Conservation (phyloP, 345 rosid genomes). For the Hypericum androsaemum region DNA sequence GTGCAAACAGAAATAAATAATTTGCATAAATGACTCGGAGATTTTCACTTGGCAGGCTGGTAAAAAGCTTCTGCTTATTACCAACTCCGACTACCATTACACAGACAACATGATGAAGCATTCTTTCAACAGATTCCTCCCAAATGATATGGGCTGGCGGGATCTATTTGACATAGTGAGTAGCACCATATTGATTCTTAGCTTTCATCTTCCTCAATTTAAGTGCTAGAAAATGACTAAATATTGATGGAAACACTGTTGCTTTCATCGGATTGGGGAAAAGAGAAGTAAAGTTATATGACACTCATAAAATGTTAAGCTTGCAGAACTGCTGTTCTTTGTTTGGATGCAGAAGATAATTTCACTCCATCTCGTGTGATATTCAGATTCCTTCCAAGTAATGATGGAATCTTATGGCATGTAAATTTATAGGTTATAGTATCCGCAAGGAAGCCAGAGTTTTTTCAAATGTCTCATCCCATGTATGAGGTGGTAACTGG, state of each 20-base stretch:
- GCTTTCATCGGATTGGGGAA: no score
- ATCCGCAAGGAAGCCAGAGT: conserved; percentile 96
- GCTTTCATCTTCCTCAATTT: no score
- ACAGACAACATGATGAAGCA: conserved; percentile 96
- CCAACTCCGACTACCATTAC: conserved; percentile 92
- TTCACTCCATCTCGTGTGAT: no score
- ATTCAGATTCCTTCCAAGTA: background rate
- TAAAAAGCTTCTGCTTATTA: conserved; percentile 86
- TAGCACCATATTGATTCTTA: background rate
- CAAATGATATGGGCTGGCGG: conserved; percentile 88
- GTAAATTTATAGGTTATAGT: conserved; percentile 57
- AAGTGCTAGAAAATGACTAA: no score
- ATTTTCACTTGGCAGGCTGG: conserved; percentile 61
- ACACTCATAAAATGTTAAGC: no score
- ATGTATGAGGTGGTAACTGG: conserved; percentile 89
- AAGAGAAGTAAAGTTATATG: no score
- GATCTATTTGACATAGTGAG: conserved; percentile 86
- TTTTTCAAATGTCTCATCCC: conserved; percentile 96
- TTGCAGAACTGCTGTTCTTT: no score
- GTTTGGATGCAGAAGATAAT: no score
- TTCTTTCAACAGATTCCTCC: conserved; percentile 80
- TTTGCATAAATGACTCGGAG: conserved; percentile 11
- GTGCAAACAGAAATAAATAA: conserved; percentile 1
- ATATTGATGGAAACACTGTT: no score
- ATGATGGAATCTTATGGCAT: conserved; percentile 6